Percentiles rank a stretch among this genome's conserved stretches.
phyloP scores from a whole-genome alignment of 2,329 filamentous ascomycete genomes.

The Microdochium bolleyi region DNA sequence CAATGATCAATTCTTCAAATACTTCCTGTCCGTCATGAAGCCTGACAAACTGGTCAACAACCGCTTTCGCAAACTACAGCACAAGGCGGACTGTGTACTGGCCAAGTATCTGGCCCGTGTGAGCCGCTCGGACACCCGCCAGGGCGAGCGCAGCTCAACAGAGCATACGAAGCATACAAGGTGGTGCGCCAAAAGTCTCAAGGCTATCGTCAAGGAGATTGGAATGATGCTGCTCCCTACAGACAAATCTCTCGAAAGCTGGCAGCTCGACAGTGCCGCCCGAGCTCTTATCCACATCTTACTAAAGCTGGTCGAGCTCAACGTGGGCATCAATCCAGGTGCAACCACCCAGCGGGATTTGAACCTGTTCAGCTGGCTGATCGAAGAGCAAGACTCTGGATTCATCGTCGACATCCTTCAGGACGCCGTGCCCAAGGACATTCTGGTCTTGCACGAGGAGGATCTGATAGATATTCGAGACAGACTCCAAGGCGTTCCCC shows the following conservation, averaged over 20 bases:
- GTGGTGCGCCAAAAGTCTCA: conserved; percentile 43
- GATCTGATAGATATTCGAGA: not conserved
- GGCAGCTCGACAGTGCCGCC: conserved; percentile 36
- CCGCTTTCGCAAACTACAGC: conserved; percentile 38
- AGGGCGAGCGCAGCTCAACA: conserved; percentile 3
- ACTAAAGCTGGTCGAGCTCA: conserved; percentile 30
- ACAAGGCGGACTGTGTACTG: conserved; percentile 39
- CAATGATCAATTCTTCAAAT: conserved; percentile 46
- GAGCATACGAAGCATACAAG: conserved; percentile 27
- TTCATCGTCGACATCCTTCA: conserved; percentile 37
- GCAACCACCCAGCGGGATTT: conserved; percentile 20
- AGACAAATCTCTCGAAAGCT: conserved; percentile 23
- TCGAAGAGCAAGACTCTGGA: conserved; percentile 32
- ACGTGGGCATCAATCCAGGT: conserved; percentile 24
- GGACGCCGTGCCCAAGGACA: not conserved
- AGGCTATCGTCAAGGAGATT: conserved; percentile 33
- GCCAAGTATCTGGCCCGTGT: conserved; percentile 27
- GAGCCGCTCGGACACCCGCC: conserved; percentile 5
- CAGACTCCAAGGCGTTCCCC: not conserved
- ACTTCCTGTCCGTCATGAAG: conserved; percentile 38
- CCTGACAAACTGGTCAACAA: conserved; percentile 35
- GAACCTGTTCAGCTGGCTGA: conserved; percentile 39
- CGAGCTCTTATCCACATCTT: conserved; percentile 40
- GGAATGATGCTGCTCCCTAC: conserved; percentile 29
- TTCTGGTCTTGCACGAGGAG: not conserved